Base-by-base conservation (phyloP, 768 basidiomycete genomes). In the Rhizopogon salebrosus region DNA sequence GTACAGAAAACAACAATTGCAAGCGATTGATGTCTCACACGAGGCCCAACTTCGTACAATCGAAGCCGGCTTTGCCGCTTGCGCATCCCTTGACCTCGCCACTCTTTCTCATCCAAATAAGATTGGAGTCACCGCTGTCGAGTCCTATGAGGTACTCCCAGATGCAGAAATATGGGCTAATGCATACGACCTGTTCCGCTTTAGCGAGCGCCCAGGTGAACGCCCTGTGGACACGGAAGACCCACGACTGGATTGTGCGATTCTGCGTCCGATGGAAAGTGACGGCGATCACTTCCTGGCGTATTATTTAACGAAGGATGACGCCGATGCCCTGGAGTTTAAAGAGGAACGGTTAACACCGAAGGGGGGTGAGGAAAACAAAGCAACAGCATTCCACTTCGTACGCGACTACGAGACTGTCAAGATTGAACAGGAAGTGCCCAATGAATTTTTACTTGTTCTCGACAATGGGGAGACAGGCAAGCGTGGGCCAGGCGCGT, bases 111-210 rank as follows among this genome's bases (percentile, higher is more conserved):
- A 95, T 64, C 93, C 93, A 1, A 92, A 81, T 55, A 94, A 92
- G 62, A 82, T 82, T 8, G 72, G 78, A 29, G 73, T 93, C 8
- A 82, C 77, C 0, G 92, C 92, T 3, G 78, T 89, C 42, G 89
- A 91, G 62, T 84, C 86, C 7, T 94, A 83, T 67, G 86, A 92
- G 57, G 72, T 95, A 50, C 76, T 92, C 11, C 93, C 93, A 0
- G 92, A 95, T 61, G 78, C 80, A 3, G 84, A 88, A 55, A 84
- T 93, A 35, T 95, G 92, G 91, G 82, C 89, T 38, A 95, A 92
- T 63, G 86, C 87, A 56, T 92, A 92, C 64, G 91, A 93, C 65
- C 66, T 94, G 49, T 92, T 93, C 75, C 74, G 85, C 53, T 93
- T 94, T 65, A 84, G 84, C 10, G 91, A 94, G 64, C 75, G 90